These are phyloP conservation scores for Cryphonectria nitschkei DNA, from an alignment of 2,329 filamentous ascomycete genomes.

Conservation along the genomic window DNA sequence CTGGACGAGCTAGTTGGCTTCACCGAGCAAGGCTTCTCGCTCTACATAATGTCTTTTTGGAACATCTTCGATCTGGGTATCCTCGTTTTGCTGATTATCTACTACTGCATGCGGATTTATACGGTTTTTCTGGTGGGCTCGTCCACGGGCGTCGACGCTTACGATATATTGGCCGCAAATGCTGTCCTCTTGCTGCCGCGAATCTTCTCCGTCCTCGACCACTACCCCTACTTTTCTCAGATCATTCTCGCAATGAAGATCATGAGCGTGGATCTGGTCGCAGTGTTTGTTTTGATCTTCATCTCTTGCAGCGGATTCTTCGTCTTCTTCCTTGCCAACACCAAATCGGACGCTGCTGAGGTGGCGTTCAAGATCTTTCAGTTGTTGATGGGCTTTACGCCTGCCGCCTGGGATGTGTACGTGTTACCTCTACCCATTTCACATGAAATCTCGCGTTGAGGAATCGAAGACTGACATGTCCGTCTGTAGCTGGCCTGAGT, in stretches of 20 bases:
- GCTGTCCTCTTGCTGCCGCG: slow-evolving; percentile 88
- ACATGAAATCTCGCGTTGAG: neutral
- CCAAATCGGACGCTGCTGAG: slow-evolving; percentile 68
- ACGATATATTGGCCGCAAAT: slow-evolving; percentile 91
- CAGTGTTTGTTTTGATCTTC: slow-evolving; percentile 80
- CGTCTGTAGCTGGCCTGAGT: slow-evolving; percentile 63
- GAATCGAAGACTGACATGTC: slow-evolving; percentile 7
- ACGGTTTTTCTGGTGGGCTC: slow-evolving; percentile 82
- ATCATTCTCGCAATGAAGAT: slow-evolving; percentile 90
- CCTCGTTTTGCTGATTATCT: slow-evolving; percentile 79
- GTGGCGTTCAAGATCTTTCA: slow-evolving; percentile 94
- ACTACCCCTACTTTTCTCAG: slow-evolving; percentile 95
- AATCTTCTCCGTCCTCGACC: slow-evolving; percentile 89
- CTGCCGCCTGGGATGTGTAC: slow-evolving; percentile 88
- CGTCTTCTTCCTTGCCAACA: slow-evolving; percentile 84
- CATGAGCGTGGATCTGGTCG: slow-evolving; percentile 88
- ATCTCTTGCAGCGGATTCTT: slow-evolving; percentile 95
- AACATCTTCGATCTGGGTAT: slow-evolving; percentile 95
- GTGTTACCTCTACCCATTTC: slow-evolving; percentile 33
- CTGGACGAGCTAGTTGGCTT: slow-evolving; percentile 94
- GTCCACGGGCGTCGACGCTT: slow-evolving; percentile 77
- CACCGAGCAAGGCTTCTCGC: slow-evolving; percentile 92
- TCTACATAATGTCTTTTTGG: slow-evolving; percentile 98
- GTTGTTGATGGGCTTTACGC: slow-evolving; percentile 93
- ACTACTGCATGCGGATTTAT: slow-evolving; percentile 88